These are phyloP conservation scores for Aspergillus jensenii DNA, from an alignment of 2,329 filamentous ascomycete species.

Conservation along the genomic window DNA sequence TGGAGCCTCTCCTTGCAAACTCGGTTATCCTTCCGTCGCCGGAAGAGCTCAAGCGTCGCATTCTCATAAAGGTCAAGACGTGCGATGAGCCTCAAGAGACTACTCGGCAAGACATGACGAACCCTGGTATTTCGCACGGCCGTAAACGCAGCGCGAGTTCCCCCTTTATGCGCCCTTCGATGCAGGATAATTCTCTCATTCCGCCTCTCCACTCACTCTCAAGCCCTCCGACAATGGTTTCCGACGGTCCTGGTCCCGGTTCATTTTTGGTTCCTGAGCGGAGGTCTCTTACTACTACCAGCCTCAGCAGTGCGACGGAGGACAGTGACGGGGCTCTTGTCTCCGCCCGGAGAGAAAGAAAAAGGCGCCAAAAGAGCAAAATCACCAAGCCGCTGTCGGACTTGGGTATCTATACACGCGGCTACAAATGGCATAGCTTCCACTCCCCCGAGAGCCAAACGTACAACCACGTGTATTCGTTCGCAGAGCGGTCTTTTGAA, in stretches of 20 bases:
- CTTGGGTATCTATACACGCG: conserved; percentile 75
- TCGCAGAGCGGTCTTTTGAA: conserved; percentile 86
- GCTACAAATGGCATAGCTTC: conserved; percentile 83
- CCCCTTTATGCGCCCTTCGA: conserved; percentile 65
- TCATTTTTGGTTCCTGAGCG: conserved; percentile 52
- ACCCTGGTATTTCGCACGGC: conserved; percentile 37
- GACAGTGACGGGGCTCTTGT: conserved; percentile 67
- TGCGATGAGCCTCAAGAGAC: conserved; percentile 57
- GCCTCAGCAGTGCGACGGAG: conserved; percentile 64
- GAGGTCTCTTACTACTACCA: conserved; percentile 54
- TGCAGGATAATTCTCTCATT: conserved; percentile 58
- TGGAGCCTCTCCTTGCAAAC: conserved; percentile 69
- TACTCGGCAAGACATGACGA: conserved; percentile 42
- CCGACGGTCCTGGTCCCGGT: conserved; percentile 42
- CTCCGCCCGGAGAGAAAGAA: conserved; percentile 58
- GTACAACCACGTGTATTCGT: conserved; percentile 94
- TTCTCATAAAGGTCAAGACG: conserved; percentile 94
- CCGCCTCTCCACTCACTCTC: conserved; percentile 50
- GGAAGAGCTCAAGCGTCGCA: conserved; percentile 76
- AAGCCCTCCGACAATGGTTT: conserved; percentile 54
- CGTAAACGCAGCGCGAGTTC: conserved; percentile 73
- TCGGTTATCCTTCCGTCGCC: conserved; percentile 75
- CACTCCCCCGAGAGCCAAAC: conserved; percentile 74
- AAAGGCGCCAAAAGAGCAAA: conserved; percentile 70
- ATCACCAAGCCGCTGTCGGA: conserved; percentile 81